Evolutionary conservation across 352 stramenopile species (phyloP).

Genomic region (Elongisporangium prolatum): DNA sequence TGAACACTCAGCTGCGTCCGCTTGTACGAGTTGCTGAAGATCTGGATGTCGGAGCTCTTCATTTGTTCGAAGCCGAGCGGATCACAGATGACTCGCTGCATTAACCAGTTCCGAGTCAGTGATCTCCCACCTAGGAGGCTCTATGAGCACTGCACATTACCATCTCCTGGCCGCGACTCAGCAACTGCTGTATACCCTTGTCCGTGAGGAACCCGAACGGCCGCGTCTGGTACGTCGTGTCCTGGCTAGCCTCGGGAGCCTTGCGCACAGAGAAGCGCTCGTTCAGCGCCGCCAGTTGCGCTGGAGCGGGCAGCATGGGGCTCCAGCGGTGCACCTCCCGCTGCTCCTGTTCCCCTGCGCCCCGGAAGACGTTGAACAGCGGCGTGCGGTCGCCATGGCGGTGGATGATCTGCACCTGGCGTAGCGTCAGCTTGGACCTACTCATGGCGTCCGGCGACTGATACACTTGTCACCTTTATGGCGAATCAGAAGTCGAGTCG

Average conservation of each 20-base stretch:
- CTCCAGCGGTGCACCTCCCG: constrained; percentile 42
- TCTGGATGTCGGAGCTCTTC: constrained; percentile 28
- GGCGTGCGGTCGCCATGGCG: constrained; percentile 78
- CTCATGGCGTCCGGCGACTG: neutral
- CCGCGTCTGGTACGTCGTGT: constrained; percentile 38
- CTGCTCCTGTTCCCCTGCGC: constrained; percentile 19
- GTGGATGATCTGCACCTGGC: constrained; percentile 75
- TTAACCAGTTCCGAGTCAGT: neutral
- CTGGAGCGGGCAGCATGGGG: constrained; percentile 31
- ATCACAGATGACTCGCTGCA: constrained; percentile 34
- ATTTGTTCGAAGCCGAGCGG: constrained; percentile 33
- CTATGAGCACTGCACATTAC: constrained; percentile 12
- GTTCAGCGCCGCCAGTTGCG: constrained; percentile 30
- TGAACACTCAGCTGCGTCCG: constrained; percentile 79
- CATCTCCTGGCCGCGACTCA: constrained; percentile 34
- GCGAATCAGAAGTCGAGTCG: neutral
- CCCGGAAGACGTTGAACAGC: constrained; percentile 64
- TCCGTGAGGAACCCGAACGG: constrained; percentile 69
- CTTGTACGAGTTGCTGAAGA: constrained; percentile 70
- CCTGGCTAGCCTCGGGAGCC: constrained; percentile 1
- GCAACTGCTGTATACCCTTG: constrained; percentile 68
- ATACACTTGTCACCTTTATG: neutral
- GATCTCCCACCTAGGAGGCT: neutral
- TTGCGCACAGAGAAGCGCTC: constrained; percentile 22
- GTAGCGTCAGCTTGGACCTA: constrained; percentile 28